A percentile compares a stretch with the other conserved stretches of the same genome.
These are phyloP conservation scores for Salix dunnii DNA, from an alignment of 345 rosid genomes.

Conservation along the genomic window DNA sequence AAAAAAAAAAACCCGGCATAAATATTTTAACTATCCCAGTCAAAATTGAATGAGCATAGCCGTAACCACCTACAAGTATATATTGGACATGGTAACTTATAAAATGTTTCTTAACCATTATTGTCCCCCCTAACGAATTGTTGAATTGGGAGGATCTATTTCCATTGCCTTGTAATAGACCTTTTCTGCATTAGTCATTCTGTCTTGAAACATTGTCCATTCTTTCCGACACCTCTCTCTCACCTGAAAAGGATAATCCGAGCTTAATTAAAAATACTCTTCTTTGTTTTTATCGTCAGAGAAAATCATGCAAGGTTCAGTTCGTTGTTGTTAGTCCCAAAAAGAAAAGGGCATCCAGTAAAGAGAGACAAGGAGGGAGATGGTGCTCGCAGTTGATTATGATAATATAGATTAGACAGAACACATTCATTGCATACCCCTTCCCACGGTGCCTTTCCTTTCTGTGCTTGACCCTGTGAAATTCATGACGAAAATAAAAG, in stretches of 20 bases:
- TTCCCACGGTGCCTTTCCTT: conserved; percentile 59
- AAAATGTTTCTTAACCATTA: neutral
- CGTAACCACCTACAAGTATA: neutral
- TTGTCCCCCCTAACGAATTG: conserved; percentile 12
- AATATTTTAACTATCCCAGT: neutral
- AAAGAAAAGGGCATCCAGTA: too few relatives aligned
- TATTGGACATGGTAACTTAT: neutral
- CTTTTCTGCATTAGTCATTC: conserved; percentile 58
- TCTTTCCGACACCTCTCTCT: conserved; percentile 80
- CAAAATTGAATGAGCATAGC: conserved; percentile 1
- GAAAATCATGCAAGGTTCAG: too few relatives aligned
- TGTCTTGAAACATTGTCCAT: conserved; percentile 74
- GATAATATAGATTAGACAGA: neutral
- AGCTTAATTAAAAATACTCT: neutral
- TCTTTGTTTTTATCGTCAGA: neutral
- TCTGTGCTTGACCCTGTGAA: conserved; percentile 41
- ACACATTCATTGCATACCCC: conserved; percentile 42
- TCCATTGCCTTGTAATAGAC: conserved; percentile 46
- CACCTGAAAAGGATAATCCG: conserved; percentile 41
- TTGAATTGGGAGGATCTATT: conserved; percentile 25
- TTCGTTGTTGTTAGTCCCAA: too few relatives aligned
- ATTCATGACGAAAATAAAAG: conserved; percentile 1
- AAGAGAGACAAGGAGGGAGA: neutral
- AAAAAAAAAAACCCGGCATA: too few relatives aligned
- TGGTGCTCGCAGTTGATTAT: neutral